Base-by-base conservation (phyloP, 768 basidiomycete species). In the Floccularia luteovirens region DNA sequence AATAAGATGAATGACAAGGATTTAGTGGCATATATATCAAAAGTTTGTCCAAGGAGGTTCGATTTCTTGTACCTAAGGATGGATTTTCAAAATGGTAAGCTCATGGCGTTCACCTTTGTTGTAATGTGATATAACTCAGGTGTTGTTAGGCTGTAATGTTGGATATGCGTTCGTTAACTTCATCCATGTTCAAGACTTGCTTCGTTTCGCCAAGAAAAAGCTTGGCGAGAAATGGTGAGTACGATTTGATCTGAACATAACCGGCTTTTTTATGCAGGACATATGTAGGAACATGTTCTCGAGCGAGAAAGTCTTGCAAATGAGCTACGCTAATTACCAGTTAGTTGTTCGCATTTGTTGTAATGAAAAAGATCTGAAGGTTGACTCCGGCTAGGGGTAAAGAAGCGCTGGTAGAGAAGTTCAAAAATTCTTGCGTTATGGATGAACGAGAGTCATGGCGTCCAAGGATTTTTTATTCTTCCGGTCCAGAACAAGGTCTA, bases 281-380 rank as follows among this genome's bases (percentile, higher is more conserved):
- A 45, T 38, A 14, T 17, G 12, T 55, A 90, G 87, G 88, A 91
- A 93, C 54, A 80, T 89, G 79, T 91, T 88, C 55, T 85, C 85
- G 6, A 90, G 87, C 45, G 87, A 92, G 59, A 93, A 93, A 53
- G 80, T 90, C 6, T 61, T 91, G 38, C 84, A 91, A 51, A 89
- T 91, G 82, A 85, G 83, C 48, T 93, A 91, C 54, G 91, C 90
- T 2, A 91, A 89, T 49, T 90, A 88, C 53, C 90, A 92, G 89
- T 90, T 46, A 39, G 86, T 70, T 13, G n/a, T 5, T 40, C 36
- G 19, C 13, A 44, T 28, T 16, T 2, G 14, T 22, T 3, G 14
- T 44, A 14, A 14, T 35, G n/a, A 16, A 30, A 21, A 36, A 23
- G 16, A 12, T 1, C 24, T 39, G 32, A 35, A 36, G 7, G 24